A percentile compares a stretch with the other conserved stretches of the same genome.
Evolutionary conservation across 441 rosid species (phyloP).

Genomic region (Syzygium syzygioides): DNA sequence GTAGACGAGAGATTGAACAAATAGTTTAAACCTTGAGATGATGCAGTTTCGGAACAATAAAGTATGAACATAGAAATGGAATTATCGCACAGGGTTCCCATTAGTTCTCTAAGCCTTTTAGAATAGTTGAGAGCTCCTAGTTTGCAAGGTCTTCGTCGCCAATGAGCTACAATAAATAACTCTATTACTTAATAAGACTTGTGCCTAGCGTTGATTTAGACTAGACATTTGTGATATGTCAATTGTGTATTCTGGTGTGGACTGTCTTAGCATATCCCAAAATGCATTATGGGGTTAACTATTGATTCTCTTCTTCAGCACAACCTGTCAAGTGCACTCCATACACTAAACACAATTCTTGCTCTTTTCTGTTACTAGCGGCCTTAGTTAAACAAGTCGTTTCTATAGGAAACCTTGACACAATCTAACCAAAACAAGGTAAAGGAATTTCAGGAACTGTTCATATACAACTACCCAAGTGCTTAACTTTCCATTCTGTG

Average conservation of each 20-base stretch:
- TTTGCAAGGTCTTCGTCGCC: not conserved
- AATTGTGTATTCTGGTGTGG: not conserved
- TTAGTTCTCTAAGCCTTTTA: not conserved
- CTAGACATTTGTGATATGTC: not conserved
- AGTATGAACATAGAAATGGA: constrained; percentile 1
- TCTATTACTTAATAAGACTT: too few species aligned
- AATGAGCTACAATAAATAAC: too few species aligned
- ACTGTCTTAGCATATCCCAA: not conserved
- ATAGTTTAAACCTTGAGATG: not conserved
- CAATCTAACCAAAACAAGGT: not conserved
- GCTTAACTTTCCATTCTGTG: not conserved
- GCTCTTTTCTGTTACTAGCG: not conserved
- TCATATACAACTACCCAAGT: not conserved
- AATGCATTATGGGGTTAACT: not conserved
- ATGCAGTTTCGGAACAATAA: not conserved
- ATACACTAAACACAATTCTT: not conserved
- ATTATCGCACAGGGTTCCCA: not conserved
- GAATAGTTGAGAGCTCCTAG: not conserved
- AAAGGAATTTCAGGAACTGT: not conserved
- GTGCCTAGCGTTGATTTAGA: too few species aligned
- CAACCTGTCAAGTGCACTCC: not conserved
- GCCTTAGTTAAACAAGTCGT: too few species aligned
- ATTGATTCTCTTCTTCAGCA: not conserved
- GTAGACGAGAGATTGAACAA: not conserved
- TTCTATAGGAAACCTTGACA: too few species aligned